These are phyloP conservation scores for Cryptococcus floricola DNA, from an alignment of 1,284 basidiomycete genomes.

Conservation along the genomic window DNA sequence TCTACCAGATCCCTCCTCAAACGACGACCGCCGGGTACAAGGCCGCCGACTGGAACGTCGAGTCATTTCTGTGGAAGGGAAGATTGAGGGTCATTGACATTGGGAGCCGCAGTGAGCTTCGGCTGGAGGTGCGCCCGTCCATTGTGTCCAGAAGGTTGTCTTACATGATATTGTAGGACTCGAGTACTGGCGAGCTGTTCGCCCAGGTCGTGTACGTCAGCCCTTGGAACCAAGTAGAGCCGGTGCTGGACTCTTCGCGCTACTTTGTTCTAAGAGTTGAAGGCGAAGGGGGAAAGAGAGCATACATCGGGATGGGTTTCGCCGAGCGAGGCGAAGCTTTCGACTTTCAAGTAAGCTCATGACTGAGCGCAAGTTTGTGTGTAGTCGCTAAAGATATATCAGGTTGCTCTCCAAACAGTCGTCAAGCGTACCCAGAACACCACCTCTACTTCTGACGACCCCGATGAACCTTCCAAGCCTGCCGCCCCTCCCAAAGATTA, in stretches of 20 bases:
- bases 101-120: conserved; percentile 43
- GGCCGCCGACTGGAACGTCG: conserved; percentile 49
- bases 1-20: conserved; percentile 50
- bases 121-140: conserved; percentile 42
- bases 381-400: conserved; percentile 1
- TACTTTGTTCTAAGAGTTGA: conserved; percentile 94
- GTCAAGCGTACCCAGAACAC: conserved; percentile 62
- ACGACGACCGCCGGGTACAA: conserved; percentile 48
- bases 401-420: conserved; percentile 90
- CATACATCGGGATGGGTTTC: conserved; percentile 93
- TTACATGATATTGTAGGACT: conserved; percentile 24
- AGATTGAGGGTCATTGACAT: conserved; percentile 46
- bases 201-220: conserved; percentile 86
- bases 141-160: neutral
- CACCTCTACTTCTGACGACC: conserved; percentile 52
- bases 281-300: conserved; percentile 71
- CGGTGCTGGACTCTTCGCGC: conserved; percentile 90
- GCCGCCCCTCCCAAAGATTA: conserved; percentile 88
- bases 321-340: conserved; percentile 86
- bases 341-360: conserved; percentile 60
- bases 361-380: neutral
- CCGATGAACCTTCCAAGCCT: conserved; percentile 50
- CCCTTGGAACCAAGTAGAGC: conserved; percentile 74
- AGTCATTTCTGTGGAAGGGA: conserved; percentile 50
- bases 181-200: conserved; percentile 59